phyloP scores from a whole-genome alignment of 495 filamentous ascomycete species.

The Cairneyella variabilis region DNA sequence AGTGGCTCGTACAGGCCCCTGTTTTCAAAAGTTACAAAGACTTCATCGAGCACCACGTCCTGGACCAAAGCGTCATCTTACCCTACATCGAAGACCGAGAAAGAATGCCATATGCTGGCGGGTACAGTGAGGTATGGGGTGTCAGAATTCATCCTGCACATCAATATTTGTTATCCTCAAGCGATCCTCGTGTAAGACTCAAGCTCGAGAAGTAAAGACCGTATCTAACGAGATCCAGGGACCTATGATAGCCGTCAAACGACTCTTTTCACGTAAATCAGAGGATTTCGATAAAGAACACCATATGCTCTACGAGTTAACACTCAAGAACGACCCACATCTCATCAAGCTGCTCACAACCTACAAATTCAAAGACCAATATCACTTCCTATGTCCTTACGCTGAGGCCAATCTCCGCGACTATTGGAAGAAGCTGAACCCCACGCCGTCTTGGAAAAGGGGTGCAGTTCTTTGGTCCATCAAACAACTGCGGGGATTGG shows the following conservation, averaged over 20 bases:
- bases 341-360: conserved; percentile 18
- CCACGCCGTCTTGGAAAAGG: conserved; percentile 2
- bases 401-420: conserved; percentile 14
- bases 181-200: neutral
- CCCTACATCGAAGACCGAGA: conserved; percentile 10
- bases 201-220: neutral
- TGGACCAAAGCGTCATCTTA: conserved; percentile 8
- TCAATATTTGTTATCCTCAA: conserved; percentile 16
- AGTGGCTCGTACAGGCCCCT: conserved; percentile 2
- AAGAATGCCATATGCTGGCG: conserved; percentile 10
- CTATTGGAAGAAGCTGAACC: conserved; percentile 11
- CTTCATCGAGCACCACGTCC: conserved; percentile 1
- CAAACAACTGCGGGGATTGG: conserved; percentile 19
- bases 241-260: conserved; percentile 15
- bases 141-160: conserved; percentile 21
- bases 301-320: conserved; percentile 6
- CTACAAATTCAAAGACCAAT: conserved; percentile 4
- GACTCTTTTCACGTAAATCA: conserved; percentile 9
- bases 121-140: conserved; percentile 17
- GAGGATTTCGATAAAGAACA: conserved; percentile 14
- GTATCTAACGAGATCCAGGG: neutral
- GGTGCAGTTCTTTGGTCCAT: conserved; percentile 13
- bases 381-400: conserved; percentile 20
- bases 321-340: conserved; percentile 9
- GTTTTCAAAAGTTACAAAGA: neutral